Base-by-base conservation (phyloP, 1,284 basidiomycete species). In the Leccinum pachyderme region DNA sequence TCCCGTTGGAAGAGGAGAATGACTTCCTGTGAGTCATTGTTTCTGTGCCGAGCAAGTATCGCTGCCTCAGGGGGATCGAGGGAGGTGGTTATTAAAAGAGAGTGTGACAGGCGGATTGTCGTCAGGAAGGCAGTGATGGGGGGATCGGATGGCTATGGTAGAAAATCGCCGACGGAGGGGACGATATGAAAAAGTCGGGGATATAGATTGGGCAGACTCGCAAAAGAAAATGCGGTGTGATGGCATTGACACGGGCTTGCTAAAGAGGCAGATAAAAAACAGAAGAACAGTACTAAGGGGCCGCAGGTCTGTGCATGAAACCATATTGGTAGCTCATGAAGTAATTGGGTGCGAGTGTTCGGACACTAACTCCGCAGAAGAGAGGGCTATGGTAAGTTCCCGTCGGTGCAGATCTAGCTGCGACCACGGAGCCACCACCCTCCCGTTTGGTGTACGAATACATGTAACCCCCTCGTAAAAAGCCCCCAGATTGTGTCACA, bases 1-100 rank as follows among this genome's bases (percentile, higher is more conserved):
- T 80, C 37, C 67, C 73, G 52, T 73, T 77, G 47, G 73, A 70
- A 49, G 73, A 70, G 9, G 65, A 70, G 52, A 58, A 65, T 1
- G 63, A 72, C 50, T 68, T 60, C 35, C 46, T 56, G 25, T 63
- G 58, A 31, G 69, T 61, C 68, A 70, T 70, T 44, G 37, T 37
- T 37, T 45, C 47, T 46, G 45, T 31, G 37, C 39, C 48, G 45
- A 54, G 55, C 47, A 52, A 49, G 53, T 66, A 45, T 47, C 5
- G 51, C 8, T 56, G 45, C 28, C 48, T 53, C 59, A 68, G 62
- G 64, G 58, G 57, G 63, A 53, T 54, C 48, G 47, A 51, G 51
- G 39, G 58, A 27, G 56, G 39, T 44, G 24, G 55, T 53, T 69
- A 72, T 66, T 70, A 71, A 61, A 57, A 51, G 63, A 15, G 28